phyloP scores from a whole-genome alignment of 2,329 filamentous ascomycete species.

The Dryadomyces quercivorus region DNA sequence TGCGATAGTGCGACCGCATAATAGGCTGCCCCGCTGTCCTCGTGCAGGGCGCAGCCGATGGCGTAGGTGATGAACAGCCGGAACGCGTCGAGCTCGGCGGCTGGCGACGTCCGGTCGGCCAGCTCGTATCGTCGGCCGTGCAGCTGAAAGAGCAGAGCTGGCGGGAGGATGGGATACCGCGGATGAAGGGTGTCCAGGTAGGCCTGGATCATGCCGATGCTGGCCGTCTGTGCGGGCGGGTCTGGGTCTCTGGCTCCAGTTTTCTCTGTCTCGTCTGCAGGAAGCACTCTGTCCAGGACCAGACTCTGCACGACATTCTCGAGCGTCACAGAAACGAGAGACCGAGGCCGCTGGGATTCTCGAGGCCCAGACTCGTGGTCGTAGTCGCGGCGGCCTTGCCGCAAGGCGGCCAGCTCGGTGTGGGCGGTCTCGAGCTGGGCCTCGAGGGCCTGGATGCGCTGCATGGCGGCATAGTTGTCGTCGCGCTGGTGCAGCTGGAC shows the following conservation, averaged over 20 bases:
- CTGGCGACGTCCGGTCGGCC: conserved; percentile 7
- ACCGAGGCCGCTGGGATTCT: too few species aligned
- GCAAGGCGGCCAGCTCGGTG: conserved; percentile 1
- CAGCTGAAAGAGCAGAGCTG: conserved; percentile 28
- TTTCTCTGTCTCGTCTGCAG: background rate
- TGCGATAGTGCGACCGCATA: conserved; percentile 36
- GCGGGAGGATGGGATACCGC: conserved; percentile 36
- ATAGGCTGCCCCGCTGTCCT: conserved; percentile 20
- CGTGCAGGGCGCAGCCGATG: conserved; percentile 34
- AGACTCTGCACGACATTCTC: conserved; percentile 42
- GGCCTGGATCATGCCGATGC: conserved; percentile 12
- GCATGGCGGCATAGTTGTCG: conserved; percentile 1
- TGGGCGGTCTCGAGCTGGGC: conserved; percentile 2
- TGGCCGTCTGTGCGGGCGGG: background rate
- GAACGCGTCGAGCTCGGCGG: conserved; percentile 28
- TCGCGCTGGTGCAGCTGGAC: conserved; percentile 6
- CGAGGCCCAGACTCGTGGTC: too few species aligned
- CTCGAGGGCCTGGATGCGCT: conserved; percentile 5
- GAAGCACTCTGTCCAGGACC: conserved; percentile 38
- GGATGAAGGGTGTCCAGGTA: conserved; percentile 19
- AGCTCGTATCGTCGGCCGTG: conserved; percentile 25
- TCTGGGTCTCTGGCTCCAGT: too few species aligned
- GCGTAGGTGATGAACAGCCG: conserved; percentile 39
- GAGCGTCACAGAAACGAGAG: conserved; percentile 21
- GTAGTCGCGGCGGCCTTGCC: background rate